Evolutionary conservation across 371 early-diverging fungal genomes (phyloP).

Genomic region (Mucor velutinosus): DNA sequence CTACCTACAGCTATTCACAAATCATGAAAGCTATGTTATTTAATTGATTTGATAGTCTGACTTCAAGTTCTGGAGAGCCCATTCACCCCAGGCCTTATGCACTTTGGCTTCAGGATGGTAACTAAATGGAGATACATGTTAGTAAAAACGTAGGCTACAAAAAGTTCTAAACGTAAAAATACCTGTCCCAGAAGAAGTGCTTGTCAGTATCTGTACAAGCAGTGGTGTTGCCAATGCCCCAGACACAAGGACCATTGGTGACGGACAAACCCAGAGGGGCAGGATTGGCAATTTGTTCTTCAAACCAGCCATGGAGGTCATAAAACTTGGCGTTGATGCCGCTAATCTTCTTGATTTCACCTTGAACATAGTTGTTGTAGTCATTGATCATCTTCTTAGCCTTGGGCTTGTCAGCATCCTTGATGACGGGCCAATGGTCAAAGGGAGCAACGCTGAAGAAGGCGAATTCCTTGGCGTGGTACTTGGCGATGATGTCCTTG

Average conservation of each 20-base stretch:
- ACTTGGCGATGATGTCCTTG: constrained; percentile 16
- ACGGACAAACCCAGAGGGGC: constrained; percentile 10
- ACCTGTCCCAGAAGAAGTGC: constrained; percentile 30
- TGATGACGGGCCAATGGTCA: constrained; percentile 8
- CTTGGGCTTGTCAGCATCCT: not conserved
- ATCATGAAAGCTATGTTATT: too few species aligned
- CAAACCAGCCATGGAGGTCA: constrained; percentile 8
- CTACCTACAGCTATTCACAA: too few species aligned
- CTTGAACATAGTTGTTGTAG: constrained; percentile 11
- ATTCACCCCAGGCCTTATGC: constrained; percentile 22
- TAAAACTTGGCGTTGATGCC: constrained; percentile 15
- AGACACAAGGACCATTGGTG: constrained; percentile 30
- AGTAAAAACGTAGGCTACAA: too few species aligned
- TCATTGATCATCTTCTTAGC: not conserved
- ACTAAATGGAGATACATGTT: too few species aligned
- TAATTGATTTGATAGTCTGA: too few species aligned
- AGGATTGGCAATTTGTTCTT: constrained; percentile 7
- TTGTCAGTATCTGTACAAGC: constrained; percentile 17
- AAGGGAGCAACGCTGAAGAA: constrained; percentile 24
- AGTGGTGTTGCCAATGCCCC: constrained; percentile 22
- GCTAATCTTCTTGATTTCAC: constrained; percentile 12
- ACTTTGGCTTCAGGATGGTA: constrained; percentile 30
- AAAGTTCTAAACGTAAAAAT: too few species aligned
- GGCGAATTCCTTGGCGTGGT: constrained; percentile 17
- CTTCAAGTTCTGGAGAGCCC: not conserved